These are phyloP conservation scores for Mycena galericulata DNA, from an alignment of 768 basidiomycete genomes.

Conservation along the genomic window DNA sequence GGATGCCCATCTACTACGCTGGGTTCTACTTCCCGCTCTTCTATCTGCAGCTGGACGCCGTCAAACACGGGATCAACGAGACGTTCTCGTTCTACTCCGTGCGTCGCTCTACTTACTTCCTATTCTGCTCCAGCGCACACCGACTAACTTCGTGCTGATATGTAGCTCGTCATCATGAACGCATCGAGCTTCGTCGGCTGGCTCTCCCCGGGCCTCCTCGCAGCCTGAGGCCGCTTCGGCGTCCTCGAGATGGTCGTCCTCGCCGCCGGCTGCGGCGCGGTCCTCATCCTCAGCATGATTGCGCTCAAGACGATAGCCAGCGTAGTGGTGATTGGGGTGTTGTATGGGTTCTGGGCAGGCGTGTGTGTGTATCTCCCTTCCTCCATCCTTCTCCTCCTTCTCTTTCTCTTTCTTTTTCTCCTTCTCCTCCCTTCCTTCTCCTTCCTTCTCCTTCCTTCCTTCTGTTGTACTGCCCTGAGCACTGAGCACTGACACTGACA, in stretches of 20 bases:
- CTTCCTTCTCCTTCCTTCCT: too few species aligned
- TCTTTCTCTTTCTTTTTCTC: too few species aligned
- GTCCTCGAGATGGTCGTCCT: constrained; percentile 45
- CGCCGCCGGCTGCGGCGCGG: constrained; percentile 34
- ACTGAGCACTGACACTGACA: constrained; percentile 24
- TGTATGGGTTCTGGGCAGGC: constrained; percentile 50
- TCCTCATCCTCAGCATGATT: constrained; percentile 50
- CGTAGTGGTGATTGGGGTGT: constrained; percentile 41
- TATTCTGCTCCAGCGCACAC: background rate
- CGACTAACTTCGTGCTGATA: background rate
- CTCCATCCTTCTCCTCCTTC: too few species aligned
- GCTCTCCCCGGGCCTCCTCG: constrained; percentile 49
- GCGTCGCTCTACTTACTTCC: background rate
- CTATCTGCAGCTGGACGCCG: constrained; percentile 51
- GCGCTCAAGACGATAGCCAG: constrained; percentile 37
- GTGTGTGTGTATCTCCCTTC: constrained; percentile 45
- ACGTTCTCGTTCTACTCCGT: constrained; percentile 54
- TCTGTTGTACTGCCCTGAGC: too few species aligned
- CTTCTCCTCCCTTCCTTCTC: too few species aligned
- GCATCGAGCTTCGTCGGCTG: constrained; percentile 52
- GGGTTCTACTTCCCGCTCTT: constrained; percentile 48
- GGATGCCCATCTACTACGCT: constrained; percentile 32
- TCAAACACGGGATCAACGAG: constrained; percentile 42
- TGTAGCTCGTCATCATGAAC: constrained; percentile 53
- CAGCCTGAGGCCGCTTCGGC: constrained; percentile 42